phyloP scores from a whole-genome alignment of 257 asterid species.

The Gentiana macrophylla region DNA sequence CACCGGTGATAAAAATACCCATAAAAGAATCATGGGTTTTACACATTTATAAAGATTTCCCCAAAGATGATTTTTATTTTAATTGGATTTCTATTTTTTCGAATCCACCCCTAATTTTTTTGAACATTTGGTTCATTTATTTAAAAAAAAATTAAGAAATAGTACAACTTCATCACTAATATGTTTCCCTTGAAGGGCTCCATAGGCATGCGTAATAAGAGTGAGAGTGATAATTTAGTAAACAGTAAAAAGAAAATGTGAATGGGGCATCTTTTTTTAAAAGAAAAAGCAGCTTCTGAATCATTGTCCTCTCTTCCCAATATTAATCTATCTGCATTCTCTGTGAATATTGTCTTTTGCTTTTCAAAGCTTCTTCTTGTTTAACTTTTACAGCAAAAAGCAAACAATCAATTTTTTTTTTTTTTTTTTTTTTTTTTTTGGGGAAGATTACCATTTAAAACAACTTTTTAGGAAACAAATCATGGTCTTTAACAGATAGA shows the following conservation, averaged over 20 bases:
- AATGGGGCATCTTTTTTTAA: slow-evolving; percentile 10
- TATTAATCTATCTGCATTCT: slow-evolving; percentile 16
- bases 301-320: slow-evolving; percentile 10
- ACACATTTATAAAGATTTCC: too few species aligned
- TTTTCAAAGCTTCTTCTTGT: too few species aligned
- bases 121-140: background rate
- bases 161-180: background rate
- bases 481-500: slow-evolving; percentile 29
- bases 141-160: slow-evolving; percentile 3
- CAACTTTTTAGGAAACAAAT: slow-evolving; percentile 48
- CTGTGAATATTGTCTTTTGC: slow-evolving; percentile 24
- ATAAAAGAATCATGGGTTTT: too few species aligned
- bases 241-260: slow-evolving; percentile 15
- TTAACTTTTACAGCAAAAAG: slow-evolving; percentile 17
- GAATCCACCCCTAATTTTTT: background rate
- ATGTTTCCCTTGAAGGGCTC: background rate
- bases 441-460: slow-evolving; percentile 31
- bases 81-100: background rate
- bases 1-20: too few species aligned
- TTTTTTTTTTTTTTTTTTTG: too few species aligned
- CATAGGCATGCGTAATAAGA: slow-evolving; percentile 4
- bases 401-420: slow-evolving; percentile 1
- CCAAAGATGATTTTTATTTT: background rate
- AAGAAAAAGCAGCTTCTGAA: slow-evolving; percentile 12
- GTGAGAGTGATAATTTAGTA: slow-evolving; percentile 2